Base-by-base conservation (phyloP, 305 asterid genomes). In the Fraxinus xanthoxyloides region DNA sequence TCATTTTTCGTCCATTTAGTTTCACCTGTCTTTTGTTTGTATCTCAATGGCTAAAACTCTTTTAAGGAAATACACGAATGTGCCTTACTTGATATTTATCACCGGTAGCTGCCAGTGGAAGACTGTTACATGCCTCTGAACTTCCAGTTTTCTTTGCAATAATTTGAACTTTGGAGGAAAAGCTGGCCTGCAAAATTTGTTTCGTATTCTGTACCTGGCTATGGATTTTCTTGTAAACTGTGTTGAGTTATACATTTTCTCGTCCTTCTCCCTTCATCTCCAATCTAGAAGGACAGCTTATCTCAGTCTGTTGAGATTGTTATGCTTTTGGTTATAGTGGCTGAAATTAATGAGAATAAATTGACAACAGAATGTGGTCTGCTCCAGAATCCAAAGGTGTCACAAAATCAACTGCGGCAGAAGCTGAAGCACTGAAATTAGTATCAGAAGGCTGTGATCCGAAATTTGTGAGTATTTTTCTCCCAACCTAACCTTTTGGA, bases 391-490 rank as follows among this genome's bases (percentile, higher is more conserved):
- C 91, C 24, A 87, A 92, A 87, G 94, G 94, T 17, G 85, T 93
- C 72, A 51, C 92, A 28, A 89, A 89, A 89, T 89, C 92, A 77
- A 84, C 96, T 30, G 69, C 92, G 3, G 88, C 85, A 38, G 98
- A 93, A 85, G 89, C 92, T 21, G 97, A 88, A 83, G 85, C 84
- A 76, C 80, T 95, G 77, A 95, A 90, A 76, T 87, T 92, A 78
- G 89, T 92, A 79, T 90, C 98, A 46, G 98, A 93, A 89, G 91
- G 90, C 56, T 93, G 96, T 79, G 88, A 84, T 86, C 94, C 93
- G 72, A 90, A 81, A 74, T 82, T 88, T 83, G 98, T 95, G 89
- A 91, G 98, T 88, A 34, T 35, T 34, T 19, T 34, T 23, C 81
- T 63, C 70, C 72, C 76, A 40, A 70, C 77, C 61, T 17, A 61